Conservation (phyloP, 75 land plant species). For the Selaginella tamariscina region DNA sequence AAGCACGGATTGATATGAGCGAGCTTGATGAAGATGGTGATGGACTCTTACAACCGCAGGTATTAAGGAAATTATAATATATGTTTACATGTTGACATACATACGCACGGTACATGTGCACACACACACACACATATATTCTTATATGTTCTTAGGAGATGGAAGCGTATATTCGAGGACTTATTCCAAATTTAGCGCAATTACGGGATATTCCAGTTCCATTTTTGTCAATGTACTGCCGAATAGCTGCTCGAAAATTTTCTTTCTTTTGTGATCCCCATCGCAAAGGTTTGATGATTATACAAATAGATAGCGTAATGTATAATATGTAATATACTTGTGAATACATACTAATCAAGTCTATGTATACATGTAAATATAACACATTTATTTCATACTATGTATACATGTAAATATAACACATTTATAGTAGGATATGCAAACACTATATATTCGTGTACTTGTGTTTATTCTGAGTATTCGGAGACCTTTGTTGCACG, state of each 20-base stretch:
- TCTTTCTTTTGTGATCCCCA: constrained; percentile 99
- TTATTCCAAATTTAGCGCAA: constrained; percentile 96
- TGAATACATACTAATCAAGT: no score
- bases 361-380: no score
- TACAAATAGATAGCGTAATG: no score
- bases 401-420: no score
- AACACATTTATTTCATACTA: no score
- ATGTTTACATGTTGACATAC: background rate
- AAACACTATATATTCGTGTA: no score
- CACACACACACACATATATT: background rate
- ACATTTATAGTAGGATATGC: no score
- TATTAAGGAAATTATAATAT: constrained; percentile 17
- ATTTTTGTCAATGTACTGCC: constrained; percentile 86
- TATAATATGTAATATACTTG: no score
- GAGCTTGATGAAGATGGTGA: constrained; percentile 98
- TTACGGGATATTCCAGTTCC: constrained; percentile 76
- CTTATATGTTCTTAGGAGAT: constrained; percentile 52
- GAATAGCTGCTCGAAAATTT: constrained; percentile 94
- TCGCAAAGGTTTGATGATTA: constrained; percentile 59
- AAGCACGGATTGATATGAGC: constrained; percentile 99
- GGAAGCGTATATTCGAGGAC: constrained; percentile 93
- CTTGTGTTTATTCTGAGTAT: no score
- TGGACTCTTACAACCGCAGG: constrained; percentile 96
- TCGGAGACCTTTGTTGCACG: no score
- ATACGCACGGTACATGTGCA: background rate